phyloP scores from a whole-genome alignment of 129 eudicot genomes.

The Rutidosis leptorrhynchoides region DNA sequence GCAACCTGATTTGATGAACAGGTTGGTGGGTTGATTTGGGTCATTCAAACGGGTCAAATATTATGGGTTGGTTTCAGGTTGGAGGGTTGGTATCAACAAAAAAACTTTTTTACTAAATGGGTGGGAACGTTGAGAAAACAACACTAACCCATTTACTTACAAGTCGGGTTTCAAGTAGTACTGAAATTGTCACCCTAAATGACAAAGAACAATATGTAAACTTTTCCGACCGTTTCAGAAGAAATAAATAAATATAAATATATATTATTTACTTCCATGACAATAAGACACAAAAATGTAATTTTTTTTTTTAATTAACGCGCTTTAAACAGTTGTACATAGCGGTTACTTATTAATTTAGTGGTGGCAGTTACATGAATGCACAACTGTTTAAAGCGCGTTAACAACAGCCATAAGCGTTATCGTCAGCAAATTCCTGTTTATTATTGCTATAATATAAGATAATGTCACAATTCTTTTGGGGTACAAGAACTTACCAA shows the following conservation, averaged over 20 bases:
- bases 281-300: neutral
- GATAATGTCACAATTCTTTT: neutral
- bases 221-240: neutral
- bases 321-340: too few species aligned
- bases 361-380: too few species aligned
- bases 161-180: too few species aligned
- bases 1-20: neutral
- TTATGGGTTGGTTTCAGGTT: neutral
- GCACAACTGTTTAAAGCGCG: too few species aligned
- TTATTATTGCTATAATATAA: neutral
- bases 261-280: neutral
- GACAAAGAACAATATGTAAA: neutral
- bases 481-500: slow-evolving; percentile 46
- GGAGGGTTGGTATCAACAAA: neutral
- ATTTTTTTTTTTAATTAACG: neutral
- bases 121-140: neutral
- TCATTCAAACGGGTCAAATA: neutral
- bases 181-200: too few species aligned
- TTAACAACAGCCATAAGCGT: too few species aligned
- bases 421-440: too few species aligned
- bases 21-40: neutral
- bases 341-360: too few species aligned
- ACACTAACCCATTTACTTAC: too few species aligned
- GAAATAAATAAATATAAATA: neutral
- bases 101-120: neutral